phyloP scores from a whole-genome alignment of 2,329 filamentous ascomycete genomes.

The Aspergillus pseudoviridinutans region DNA sequence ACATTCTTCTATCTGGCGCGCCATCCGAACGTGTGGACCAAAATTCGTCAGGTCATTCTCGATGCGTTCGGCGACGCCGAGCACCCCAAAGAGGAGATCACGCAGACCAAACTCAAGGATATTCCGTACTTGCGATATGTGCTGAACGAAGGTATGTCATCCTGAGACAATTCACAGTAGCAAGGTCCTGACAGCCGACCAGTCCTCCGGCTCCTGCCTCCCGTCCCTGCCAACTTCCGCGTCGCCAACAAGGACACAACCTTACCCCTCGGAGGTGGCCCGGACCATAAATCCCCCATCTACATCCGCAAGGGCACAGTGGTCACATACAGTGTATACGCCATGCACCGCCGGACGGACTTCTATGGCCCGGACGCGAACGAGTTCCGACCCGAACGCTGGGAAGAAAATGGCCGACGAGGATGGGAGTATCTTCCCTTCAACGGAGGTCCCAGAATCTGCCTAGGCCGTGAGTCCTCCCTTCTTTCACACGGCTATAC shows the following conservation, averaged over 20 bases:
- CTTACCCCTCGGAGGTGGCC: constrained; percentile 54
- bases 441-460: constrained; percentile 38
- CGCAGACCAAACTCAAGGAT: constrained; percentile 42
- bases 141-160: constrained; percentile 32
- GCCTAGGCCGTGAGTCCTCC: constrained; percentile 34
- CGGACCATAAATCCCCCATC: constrained; percentile 56
- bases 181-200: background rate
- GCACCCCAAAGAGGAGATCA: constrained; percentile 35
- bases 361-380: constrained; percentile 44
- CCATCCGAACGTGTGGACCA: constrained; percentile 32
- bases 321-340: constrained; percentile 63
- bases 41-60: constrained; percentile 33
- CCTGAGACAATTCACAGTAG: background rate
- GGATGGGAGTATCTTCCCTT: constrained; percentile 40
- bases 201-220: constrained; percentile 43
- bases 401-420: constrained; percentile 37
- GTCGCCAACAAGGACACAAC: constrained; percentile 40
- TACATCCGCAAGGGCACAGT: constrained; percentile 62
- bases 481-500: background rate
- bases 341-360: constrained; percentile 66
- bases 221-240: constrained; percentile 45
- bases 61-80: constrained; percentile 41
- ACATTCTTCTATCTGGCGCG: constrained; percentile 47
- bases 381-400: constrained; percentile 49
- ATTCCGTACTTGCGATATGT: constrained; percentile 39